phyloP scores from a whole-genome alignment of 2,329 filamentous ascomycete species.

The Aspergillus udagawae region DNA sequence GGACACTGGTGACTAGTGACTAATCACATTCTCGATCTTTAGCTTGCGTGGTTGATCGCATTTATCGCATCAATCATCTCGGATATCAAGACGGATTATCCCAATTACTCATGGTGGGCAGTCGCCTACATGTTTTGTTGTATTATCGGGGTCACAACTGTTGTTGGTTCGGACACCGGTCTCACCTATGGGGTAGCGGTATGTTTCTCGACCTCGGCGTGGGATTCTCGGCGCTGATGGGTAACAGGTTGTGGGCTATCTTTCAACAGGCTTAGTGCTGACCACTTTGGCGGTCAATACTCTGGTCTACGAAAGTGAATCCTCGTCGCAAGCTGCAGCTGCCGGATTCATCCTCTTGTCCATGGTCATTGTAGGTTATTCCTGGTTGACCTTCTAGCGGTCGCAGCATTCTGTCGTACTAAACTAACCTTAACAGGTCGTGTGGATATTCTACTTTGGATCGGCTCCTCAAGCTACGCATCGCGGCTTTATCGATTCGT shows the following conservation, averaged over 20 bases:
- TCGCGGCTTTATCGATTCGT: slow-evolving; percentile 90
- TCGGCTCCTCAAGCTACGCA: slow-evolving; percentile 82
- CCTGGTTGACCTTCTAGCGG: not conserved
- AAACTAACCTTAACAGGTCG: slow-evolving; percentile 57
- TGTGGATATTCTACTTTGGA: slow-evolving; percentile 99
- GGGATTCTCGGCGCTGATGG: slow-evolving; percentile 20
- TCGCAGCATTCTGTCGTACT: not conserved
- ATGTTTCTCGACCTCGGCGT: slow-evolving; percentile 24
- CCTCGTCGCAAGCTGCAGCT: slow-evolving; percentile 73
- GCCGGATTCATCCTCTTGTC: slow-evolving; percentile 92
- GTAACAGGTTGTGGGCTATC: slow-evolving; percentile 73
- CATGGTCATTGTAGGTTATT: slow-evolving; percentile 74
- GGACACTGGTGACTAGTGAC: slow-evolving; percentile 1
- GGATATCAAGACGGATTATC: slow-evolving; percentile 57
- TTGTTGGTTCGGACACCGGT: slow-evolving; percentile 77
- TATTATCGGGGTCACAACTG: slow-evolving; percentile 73
- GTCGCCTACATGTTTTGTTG: slow-evolving; percentile 80
- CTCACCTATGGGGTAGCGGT: slow-evolving; percentile 87
- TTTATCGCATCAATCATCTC: slow-evolving; percentile 83
- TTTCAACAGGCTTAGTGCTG: slow-evolving; percentile 77
- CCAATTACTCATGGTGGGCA: slow-evolving; percentile 90
- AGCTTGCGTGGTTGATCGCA: slow-evolving; percentile 94
- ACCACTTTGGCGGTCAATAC: slow-evolving; percentile 82
- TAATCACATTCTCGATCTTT: slow-evolving; percentile 14
- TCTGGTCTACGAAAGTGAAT: slow-evolving; percentile 71